phyloP scores from a whole-genome alignment of 2,329 filamentous ascomycete species.

The Nigrospora sphaerica region DNA sequence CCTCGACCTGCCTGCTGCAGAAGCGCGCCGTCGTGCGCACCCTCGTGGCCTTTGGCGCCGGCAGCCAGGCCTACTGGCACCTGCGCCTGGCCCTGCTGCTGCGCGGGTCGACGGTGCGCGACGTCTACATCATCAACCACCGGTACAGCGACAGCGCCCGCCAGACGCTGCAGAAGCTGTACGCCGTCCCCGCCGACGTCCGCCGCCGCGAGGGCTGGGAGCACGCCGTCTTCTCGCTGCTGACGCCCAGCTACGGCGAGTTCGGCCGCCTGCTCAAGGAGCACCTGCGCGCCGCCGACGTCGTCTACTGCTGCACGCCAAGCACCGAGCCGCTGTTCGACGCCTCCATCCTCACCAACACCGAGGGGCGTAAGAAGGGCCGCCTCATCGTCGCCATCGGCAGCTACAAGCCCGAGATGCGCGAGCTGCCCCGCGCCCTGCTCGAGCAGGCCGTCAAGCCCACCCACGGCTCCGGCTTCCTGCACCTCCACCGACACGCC shows the following conservation, averaged over 20 bases:
- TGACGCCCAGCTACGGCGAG: constrained; percentile 66
- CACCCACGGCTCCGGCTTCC: constrained; percentile 32
- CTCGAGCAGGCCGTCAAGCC: constrained; percentile 52
- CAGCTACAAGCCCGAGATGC: constrained; percentile 65
- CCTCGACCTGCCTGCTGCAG: constrained; percentile 58
- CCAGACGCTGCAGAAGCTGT: constrained; percentile 41
- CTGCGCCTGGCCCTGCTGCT: constrained; percentile 75
- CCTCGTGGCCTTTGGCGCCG: constrained; percentile 78
- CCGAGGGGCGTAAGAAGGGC: constrained; percentile 63
- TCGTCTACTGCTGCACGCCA: constrained; percentile 86
- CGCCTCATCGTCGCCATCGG: constrained; percentile 68
- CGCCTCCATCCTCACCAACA: constrained; percentile 60
- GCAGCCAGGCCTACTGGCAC: constrained; percentile 92
- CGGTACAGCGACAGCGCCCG: constrained; percentile 54
- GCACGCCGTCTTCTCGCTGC: constrained; percentile 58
- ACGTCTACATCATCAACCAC: constrained; percentile 78
- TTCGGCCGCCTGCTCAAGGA: constrained; percentile 60
- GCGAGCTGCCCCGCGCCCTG: constrained; percentile 74
- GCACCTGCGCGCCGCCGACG: constrained; percentile 65
- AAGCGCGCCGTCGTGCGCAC: constrained; percentile 65
- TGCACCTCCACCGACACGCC: constrained; percentile 62
- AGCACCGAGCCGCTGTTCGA: constrained; percentile 71
- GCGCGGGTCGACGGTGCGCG: constrained; percentile 61
- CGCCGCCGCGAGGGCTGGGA: constrained; percentile 56
- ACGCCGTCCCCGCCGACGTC: constrained; percentile 30